Conservation (phyloP, 768 basidiomycete genomes). For the Thelephora aurantiotincta region DNA sequence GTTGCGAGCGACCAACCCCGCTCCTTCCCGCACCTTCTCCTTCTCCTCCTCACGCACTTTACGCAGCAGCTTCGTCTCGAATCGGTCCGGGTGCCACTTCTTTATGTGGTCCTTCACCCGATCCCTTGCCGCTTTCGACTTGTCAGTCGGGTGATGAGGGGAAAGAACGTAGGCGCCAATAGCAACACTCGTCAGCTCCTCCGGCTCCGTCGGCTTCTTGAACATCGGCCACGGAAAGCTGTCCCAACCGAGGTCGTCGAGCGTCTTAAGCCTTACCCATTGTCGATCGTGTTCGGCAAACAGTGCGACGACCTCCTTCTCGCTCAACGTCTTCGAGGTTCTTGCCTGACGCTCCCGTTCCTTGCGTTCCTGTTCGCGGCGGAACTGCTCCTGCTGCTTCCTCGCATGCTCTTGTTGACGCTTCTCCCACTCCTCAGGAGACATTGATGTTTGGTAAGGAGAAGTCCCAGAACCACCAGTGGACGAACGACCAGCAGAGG, state of each 20-base stretch:
- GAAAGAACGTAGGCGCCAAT: constrained; percentile 53
- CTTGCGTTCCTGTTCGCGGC: constrained; percentile 47
- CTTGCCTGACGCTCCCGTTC: constrained; percentile 29
- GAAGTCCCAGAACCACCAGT: constrained; percentile 4
- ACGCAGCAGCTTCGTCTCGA: constrained; percentile 52
- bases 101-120: constrained; percentile 63
- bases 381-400: constrained; percentile 56
- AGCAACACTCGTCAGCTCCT: constrained; percentile 42
- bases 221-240: constrained; percentile 68
- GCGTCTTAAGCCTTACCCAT: constrained; percentile 31
- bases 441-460: constrained; percentile 1
- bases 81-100: constrained; percentile 75
- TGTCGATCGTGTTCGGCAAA: constrained; percentile 49
- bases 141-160: constrained; percentile 38
- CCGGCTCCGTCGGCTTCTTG: constrained; percentile 37
- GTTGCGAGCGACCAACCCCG: constrained; percentile 54
- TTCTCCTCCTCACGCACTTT: constrained; percentile 51
- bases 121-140: constrained; percentile 43
- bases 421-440: constrained; percentile 45
- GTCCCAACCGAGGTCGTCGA: constrained; percentile 39
- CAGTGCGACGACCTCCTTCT: constrained; percentile 39
- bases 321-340: constrained; percentile 29
- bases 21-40: constrained; percentile 58
- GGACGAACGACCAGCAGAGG: constrained; percentile 3
- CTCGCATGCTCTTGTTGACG: constrained; percentile 50